Percentiles rank a stretch among this genome's conserved stretches.
Conservation (phyloP, 345 rosid genomes). For the Chamaenerion angustifolium region DNA sequence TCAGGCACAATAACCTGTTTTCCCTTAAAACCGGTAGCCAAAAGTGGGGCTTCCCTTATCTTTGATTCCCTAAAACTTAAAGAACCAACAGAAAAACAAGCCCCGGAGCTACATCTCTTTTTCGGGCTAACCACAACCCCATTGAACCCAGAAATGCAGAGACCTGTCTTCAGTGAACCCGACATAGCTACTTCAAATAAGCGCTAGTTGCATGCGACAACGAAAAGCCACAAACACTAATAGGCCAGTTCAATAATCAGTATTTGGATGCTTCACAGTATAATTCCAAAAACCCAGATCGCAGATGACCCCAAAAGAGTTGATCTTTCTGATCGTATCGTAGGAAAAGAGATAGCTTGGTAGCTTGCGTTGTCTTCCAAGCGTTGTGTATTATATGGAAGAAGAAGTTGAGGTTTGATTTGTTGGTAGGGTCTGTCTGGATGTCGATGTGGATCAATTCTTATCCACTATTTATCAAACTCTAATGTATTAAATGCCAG, state of each 20-base stretch:
- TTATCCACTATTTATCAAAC: too few relatives aligned
- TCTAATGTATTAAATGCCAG: too few relatives aligned
- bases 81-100: constrained; percentile 13
- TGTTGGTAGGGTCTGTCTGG: too few relatives aligned
- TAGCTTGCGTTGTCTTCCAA: too few relatives aligned
- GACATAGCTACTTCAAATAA: constrained; percentile 14
- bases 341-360: too few relatives aligned
- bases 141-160: constrained; percentile 14
- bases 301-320: background rate
- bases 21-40: constrained; percentile 24
- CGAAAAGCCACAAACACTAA: background rate
- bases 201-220: background rate
- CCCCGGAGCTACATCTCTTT: constrained; percentile 9
- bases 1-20: constrained; percentile 17
- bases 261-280: background rate
- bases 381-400: too few relatives aligned
- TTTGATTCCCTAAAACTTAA: constrained; percentile 12
- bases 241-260: too few relatives aligned
- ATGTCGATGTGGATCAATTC: too few relatives aligned
- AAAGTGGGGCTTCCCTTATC: constrained; percentile 12
- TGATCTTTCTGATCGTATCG: too few relatives aligned
- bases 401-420: too few relatives aligned
- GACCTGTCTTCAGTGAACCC: constrained; percentile 12
- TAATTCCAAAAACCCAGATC: background rate
- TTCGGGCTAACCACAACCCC: constrained; percentile 9